Evolutionary conservation across 2,329 filamentous ascomycete genomes (phyloP), one percentile per base, ranked within the genome.

Genomic region (Rasamsonia emersonii): DNA sequence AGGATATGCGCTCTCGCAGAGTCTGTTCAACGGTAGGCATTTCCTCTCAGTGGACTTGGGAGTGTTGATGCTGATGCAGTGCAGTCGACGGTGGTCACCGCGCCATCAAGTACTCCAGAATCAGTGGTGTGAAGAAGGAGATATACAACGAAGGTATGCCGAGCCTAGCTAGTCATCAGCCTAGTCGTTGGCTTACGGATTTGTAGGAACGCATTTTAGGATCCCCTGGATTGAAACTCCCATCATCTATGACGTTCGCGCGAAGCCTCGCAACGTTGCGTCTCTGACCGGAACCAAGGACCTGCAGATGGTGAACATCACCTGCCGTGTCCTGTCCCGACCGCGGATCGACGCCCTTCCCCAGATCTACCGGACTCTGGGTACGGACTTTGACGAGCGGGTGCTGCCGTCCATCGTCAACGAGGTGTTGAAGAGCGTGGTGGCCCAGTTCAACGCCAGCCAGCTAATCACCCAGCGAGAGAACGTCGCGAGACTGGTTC

Each of bases 291-390:
- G 91, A 49, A 98, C 91, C 56, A 98, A 98, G 73, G 91, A 98
- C 65, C 69, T 98, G 64, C 91, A 98, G 71, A 98, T 98, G 91
- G 91, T 96, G 58, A 98, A 98, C 75, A 96, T 98, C 59, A 98
- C 89, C 56, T 98, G 91, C 66, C 89, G 91, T 84, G 91, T 98
- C 37, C 83, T 98, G 32, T 95, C 89, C 37, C 74, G 86, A 50
- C 91, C 91, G 35, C 78, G 86, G 37, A 70, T 98, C 53, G 78
- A 84, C 45, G 83, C 88, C 18, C 77, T 98, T 24, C 91, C 91
- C 11, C 86, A 94, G 66, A 98, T 98, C 54, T 98, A 96, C 73
- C 76, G 91, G 45, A 98, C 91, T 1, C 74, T 98, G 20, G 91
- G 91, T 33, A 80, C 79, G 35, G 91, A 98, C 65, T 98, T 96